Evolutionary conservation across 169 alveolate species (phyloP), one percentile per base, ranked within the genome.

Genomic region (Ichthyophthirius multifiliis): DNA sequence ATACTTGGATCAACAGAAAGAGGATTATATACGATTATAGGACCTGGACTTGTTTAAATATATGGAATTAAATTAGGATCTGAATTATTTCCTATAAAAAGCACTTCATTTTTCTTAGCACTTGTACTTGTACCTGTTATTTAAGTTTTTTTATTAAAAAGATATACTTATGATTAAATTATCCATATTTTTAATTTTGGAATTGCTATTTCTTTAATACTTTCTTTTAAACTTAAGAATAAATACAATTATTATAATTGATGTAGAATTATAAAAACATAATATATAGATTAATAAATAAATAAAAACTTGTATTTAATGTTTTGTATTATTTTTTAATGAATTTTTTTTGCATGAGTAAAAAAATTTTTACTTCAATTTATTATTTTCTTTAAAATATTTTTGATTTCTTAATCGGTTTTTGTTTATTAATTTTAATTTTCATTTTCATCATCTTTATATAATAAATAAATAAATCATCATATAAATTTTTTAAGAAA

Each of bases 371-470:
- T 41, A 41, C 31, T 55, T 67, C 77, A 67, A 67, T 37, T 37
- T 39, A 37, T 41, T 37, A 67, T 67, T 67, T 67, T 67, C 41
- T 67, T 37, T 4, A 67, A 44, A 5, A 67, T 67, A n/a, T 37
- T 67, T 41, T 67, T 32, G 4, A 67, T 67, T 67, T 67, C 77
- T 16, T 67, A 15, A n/a, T 35, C 4, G 15, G 77, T 67, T 67
- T 67, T 67, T n/a, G 39, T 39, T 39, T 37, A 47, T 67, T 41
- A 47, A n/a, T 16, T 39, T 45, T 45, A 5, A 3, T 12, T 32
- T 9, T 39, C 77, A 16, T 30, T 44, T 1, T 67, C 77, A 31
- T 39, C 77, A 41, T 67, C 77, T 67, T 18, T 55, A 13, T 55
- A 20, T n/a, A 5, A 20, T 55, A 5, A n/a, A 23, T 13, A 23